Evolutionary conservation across 2,329 filamentous ascomycete genomes (phyloP).

Genomic region (Cercospora sesami): DNA sequence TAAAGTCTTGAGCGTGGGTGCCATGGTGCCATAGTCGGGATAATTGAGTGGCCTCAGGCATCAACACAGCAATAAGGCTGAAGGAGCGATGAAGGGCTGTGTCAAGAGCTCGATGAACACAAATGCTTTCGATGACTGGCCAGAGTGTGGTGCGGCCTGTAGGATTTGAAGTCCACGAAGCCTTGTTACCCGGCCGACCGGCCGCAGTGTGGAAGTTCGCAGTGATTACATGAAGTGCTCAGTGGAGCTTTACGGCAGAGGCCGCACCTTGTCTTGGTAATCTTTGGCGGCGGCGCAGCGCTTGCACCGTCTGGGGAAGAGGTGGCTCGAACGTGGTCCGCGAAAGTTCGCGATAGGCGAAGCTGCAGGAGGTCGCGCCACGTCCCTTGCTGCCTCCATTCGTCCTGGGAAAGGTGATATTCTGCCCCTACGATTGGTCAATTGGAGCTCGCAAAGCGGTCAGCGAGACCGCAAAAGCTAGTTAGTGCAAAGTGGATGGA

Average conservation of each 20-base stretch:
- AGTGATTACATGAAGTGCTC: background rate
- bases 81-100: background rate
- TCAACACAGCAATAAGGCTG: constrained; percentile 5
- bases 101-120: background rate
- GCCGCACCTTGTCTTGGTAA: background rate
- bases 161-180: background rate
- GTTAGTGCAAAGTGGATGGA: background rate
- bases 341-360: constrained; percentile 5
- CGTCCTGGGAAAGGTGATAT: background rate
- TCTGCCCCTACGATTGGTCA: constrained; percentile 3
- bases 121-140: background rate
- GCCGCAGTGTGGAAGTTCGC: background rate
- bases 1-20: background rate
- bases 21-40: background rate
- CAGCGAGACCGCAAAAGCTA: background rate
- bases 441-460: background rate
- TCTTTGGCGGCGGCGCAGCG: constrained; percentile 1
- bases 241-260: background rate
- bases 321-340: background rate
- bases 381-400: background rate
- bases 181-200: background rate
- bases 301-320: background rate
- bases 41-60: constrained; percentile 4
- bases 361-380: background rate
- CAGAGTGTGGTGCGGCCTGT: background rate